Evolutionary conservation across 139 green algal genomes (phyloP), one percentile per base, ranked within the genome.

Genomic region (Raphidocelis subcapitata): DNA sequence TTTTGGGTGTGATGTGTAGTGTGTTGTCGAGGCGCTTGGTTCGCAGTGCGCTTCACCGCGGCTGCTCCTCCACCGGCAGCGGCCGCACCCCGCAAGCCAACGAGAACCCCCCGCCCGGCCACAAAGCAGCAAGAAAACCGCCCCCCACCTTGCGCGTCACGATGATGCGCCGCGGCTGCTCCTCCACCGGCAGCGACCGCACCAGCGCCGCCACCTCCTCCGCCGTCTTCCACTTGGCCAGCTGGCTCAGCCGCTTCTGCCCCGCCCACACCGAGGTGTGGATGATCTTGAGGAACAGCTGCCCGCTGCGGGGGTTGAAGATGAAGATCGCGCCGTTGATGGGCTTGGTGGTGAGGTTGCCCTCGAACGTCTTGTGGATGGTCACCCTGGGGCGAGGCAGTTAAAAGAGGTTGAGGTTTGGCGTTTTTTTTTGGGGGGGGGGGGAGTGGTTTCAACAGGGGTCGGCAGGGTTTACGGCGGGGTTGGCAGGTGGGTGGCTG

Each of bases 301-400:
- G 95, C 26, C 95, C 95, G 12, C 93, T 97, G 75, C 96, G 88
- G 32, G 96, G 96, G 89, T 99, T 99, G 93, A 99, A 99, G 86
- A 99, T 99, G 89, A 99, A 99, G 88, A 99, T 99, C 80, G 92
- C 96, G 55, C 94, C 94, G 80, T 98, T 98, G 88, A 98, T 98
- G 74, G 94, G 94, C 87, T 98, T 98, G 70, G 94, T 97, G 67
- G 92, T 96, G 66, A 99, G 85, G 83, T 99, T 99, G 69, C 96
- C 96, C 89, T 99, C 96, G 73, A 98, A 98, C 10, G 95, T 98
- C 88, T 99, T 99, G 92, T 99, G 96, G 81, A 99, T 99, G 41
- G 96, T 99, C 46, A 99, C 96, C 67, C 71, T 76, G 59, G 29
- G 46, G n/a, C n/a, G n/a, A n/a, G n/a, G n/a, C n/a, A n/a, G n/a